A percentile compares a stretch with the other conserved stretches of the same genome.
phyloP scores from a whole-genome alignment of 305 asterid species.

The Fraxinus paxiana region DNA sequence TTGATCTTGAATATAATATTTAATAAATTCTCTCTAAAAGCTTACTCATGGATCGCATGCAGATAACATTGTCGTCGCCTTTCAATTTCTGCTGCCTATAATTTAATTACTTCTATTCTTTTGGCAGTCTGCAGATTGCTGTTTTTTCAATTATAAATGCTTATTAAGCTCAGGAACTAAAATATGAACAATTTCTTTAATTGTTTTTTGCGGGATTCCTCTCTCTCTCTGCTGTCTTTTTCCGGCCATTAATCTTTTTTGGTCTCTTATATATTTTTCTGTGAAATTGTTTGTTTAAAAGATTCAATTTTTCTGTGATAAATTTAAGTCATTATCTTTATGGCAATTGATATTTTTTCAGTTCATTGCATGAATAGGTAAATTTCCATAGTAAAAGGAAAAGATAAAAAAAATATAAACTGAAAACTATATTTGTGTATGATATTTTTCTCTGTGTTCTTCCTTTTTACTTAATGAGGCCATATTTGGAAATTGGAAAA shows the following conservation, averaged over 20 bases:
- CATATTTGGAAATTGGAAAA: conserved; percentile 3
- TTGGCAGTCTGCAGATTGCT: conserved; percentile 14
- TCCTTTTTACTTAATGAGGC: conserved; percentile 3
- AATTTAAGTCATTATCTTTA: not conserved
- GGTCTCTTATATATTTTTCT: not conserved
- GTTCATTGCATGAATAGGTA: not conserved
- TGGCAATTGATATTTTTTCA: not conserved
- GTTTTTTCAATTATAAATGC: not conserved
- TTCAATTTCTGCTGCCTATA: not conserved
- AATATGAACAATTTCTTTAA: not conserved
- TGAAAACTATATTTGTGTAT: not conserved
- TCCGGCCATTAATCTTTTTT: not conserved
- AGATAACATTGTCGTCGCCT: conserved; percentile 16
- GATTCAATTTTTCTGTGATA: not conserved
- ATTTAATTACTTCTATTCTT: conserved; percentile 1
- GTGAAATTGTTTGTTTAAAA: not conserved
- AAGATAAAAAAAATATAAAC: not conserved
- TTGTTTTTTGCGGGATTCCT: not conserved
- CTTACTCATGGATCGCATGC: conserved; percentile 13
- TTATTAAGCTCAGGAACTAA: not conserved
- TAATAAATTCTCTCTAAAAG: not conserved
- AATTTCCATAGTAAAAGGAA: not conserved
- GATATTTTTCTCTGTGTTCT: not conserved
- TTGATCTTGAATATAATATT: not conserved
- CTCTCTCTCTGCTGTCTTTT: not conserved